Conservation (phyloP, 768 basidiomycete species). For the Hygrophorus russula region DNA sequence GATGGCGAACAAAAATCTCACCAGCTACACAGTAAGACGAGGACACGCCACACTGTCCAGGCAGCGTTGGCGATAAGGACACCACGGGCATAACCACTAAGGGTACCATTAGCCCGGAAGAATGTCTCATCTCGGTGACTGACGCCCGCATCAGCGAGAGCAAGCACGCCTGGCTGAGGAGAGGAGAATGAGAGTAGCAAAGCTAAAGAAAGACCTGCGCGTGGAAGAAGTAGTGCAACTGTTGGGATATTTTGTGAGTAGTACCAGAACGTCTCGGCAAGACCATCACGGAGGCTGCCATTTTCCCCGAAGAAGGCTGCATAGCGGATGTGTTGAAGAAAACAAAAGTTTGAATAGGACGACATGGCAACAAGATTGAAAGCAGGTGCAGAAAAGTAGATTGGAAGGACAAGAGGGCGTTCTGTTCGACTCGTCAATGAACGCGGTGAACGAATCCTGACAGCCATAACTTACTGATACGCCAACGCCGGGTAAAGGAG, state of each 20-base stretch:
- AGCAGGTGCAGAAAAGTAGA: constrained; percentile 74
- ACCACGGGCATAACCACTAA: constrained; percentile 71
- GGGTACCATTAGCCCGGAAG: constrained; percentile 51
- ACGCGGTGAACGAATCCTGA: constrained; percentile 7
- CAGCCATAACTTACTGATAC: constrained; percentile 50
- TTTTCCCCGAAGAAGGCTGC: constrained; percentile 51
- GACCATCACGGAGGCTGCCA: constrained; percentile 30
- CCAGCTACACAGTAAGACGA: constrained; percentile 66
- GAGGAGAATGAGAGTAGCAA: constrained; percentile 56
- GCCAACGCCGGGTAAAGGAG: constrained; percentile 67
- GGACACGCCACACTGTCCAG: constrained; percentile 68
- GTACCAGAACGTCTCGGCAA: constrained; percentile 79
- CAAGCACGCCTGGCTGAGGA: constrained; percentile 34
- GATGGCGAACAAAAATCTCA: constrained; percentile 25
- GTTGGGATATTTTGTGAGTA: constrained; percentile 82
- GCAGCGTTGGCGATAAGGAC: constrained; percentile 70
- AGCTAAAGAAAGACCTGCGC: constrained; percentile 66
- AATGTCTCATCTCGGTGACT: constrained; percentile 58
- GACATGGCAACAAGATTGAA: constrained; percentile 66
- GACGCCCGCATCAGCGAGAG: constrained; percentile 35
- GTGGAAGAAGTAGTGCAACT: constrained; percentile 70
- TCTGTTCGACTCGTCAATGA: constrained; percentile 30
- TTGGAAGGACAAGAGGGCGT: constrained; percentile 72
- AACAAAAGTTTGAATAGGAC: constrained; percentile 77
- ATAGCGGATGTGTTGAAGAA: constrained; percentile 68